A percentile compares a stretch with the other conserved stretches of the same genome.
Evolutionary conservation across 2,329 filamentous ascomycete species (phyloP).

Genomic region (Exserohilum rostratum): DNA sequence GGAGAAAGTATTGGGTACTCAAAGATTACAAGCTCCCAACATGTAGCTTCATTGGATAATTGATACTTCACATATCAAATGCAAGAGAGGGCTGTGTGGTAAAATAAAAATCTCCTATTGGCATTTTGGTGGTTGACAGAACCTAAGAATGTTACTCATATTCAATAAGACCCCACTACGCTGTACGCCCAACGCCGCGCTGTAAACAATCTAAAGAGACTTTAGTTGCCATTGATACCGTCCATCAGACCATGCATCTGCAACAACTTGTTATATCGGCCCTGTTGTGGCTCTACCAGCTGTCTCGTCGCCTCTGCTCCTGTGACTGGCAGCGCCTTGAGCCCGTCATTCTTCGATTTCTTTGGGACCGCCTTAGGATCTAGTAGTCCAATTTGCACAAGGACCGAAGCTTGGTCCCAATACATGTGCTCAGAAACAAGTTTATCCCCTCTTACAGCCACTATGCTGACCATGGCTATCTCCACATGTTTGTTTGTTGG

Average conservation of each 20-base stretch:
- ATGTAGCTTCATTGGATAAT: constrained; percentile 73
- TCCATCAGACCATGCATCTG: constrained; percentile 44
- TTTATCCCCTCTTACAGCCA: constrained; percentile 59
- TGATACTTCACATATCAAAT: background rate
- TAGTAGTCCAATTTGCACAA: constrained; percentile 62
- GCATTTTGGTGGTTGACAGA: background rate
- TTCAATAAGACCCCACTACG: background rate
- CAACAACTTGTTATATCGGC: constrained; percentile 51
- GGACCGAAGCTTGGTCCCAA: constrained; percentile 65
- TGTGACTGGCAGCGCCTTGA: constrained; percentile 50
- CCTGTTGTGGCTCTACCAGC: constrained; percentile 49
- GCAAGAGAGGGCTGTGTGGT: no score
- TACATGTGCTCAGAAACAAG: constrained; percentile 64
- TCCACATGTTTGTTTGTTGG: constrained; percentile 63
- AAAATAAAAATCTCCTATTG: background rate
- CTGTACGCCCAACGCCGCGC: constrained; percentile 12
- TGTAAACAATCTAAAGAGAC: constrained; percentile 5
- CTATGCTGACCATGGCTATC: constrained; percentile 62
- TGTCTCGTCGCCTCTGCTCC: constrained; percentile 52
- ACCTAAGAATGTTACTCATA: background rate
- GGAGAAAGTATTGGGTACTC: constrained; percentile 87
- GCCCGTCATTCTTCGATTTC: constrained; percentile 45
- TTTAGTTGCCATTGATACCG: constrained; percentile 23
- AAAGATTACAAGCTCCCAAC: constrained; percentile 76
- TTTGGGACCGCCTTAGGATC: constrained; percentile 61